Base-by-base conservation (phyloP, 305 asterid genomes). In the Solanum chacoense region DNA sequence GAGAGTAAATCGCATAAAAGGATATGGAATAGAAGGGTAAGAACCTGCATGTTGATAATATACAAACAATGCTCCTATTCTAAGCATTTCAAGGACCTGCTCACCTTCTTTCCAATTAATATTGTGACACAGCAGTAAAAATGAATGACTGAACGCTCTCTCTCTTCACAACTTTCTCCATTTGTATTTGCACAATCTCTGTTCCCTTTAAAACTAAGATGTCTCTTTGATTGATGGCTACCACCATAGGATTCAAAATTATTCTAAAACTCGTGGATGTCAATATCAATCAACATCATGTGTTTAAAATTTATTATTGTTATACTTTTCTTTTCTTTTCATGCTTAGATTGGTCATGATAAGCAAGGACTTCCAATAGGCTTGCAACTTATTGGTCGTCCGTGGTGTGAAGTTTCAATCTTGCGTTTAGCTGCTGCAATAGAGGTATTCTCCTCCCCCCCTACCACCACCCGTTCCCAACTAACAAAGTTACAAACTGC, bases 291-390 rank as follows among this genome's bases (percentile, higher is more conserved):
- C 74, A 55, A 31, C 87, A 31, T 50, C 22, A 31, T 11, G 22
- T 83, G 87, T 50, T 50, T 32, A 11, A 31, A 11, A 6, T 84
- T 11, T 55, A 84, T 38, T 20, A 84, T 71, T 84, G n/a, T 11
- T 31, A 50, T 11, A 55, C 87, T 29, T 83, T 55, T 83, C 86
- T 45, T 81, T 81, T 42, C 45, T 18, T 31, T 80, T 55, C 35
- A 35, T 90, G 75, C 85, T 78, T 90, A 98, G 99, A 94, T 98
- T 78, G 99, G 99, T 81, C 96, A 95, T 84, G 99, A 98, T 88
- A 96, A 94, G 92, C 94, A 96, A 90, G 99, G 99, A 87, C 98
- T 98, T 34, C 99, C 99, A 8, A 95, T 98, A 32, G 99, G 99
- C 80, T 89, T 98, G 78, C 99, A 98, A 90, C 90, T 98, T 91